phyloP scores from a whole-genome alignment of 441 rosid genomes.

The Corymbia calophylla region DNA sequence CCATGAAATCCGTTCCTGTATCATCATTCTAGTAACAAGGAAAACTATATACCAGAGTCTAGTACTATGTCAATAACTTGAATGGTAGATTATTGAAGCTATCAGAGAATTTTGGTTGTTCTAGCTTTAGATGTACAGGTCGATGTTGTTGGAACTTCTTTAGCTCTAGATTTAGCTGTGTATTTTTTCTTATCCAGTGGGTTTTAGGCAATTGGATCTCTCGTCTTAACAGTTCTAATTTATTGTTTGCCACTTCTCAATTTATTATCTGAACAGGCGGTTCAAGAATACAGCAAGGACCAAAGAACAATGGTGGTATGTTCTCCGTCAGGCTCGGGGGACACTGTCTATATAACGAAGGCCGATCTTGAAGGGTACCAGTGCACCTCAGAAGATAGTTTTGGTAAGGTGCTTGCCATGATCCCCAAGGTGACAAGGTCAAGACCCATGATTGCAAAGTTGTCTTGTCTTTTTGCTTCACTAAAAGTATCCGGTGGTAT shows the following conservation, averaged over 20 bases:
- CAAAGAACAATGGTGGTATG: slow-evolving; percentile 1
- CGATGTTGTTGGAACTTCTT: neutral
- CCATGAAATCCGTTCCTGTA: neutral
- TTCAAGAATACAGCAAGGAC: slow-evolving; percentile 49
- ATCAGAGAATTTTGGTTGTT: neutral
- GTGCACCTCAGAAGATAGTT: slow-evolving; percentile 18
- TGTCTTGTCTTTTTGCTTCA: slow-evolving; percentile 58
- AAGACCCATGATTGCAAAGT: slow-evolving; percentile 38
- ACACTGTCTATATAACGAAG: slow-evolving; percentile 50
- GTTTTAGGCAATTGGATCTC: neutral
- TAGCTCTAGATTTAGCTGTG: neutral
- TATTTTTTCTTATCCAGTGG: neutral
- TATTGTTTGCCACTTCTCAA: neutral
- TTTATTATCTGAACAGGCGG: slow-evolving; percentile 42
- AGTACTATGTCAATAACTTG: neutral
- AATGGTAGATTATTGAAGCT: neutral
- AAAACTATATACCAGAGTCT: neutral
- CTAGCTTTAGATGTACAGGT: neutral
- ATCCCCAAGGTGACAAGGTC: slow-evolving; percentile 23
- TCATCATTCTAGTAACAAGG: neutral
- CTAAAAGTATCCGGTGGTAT: slow-evolving; percentile 46
- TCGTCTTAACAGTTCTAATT: neutral
- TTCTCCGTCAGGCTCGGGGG: slow-evolving; percentile 41
- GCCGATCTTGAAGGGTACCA: slow-evolving; percentile 67
- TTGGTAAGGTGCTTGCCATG: slow-evolving; percentile 28